These are phyloP conservation scores for Trichoderma sp. DNA, from an alignment of 2,329 filamentous ascomycete species.

Conservation along the genomic window DNA sequence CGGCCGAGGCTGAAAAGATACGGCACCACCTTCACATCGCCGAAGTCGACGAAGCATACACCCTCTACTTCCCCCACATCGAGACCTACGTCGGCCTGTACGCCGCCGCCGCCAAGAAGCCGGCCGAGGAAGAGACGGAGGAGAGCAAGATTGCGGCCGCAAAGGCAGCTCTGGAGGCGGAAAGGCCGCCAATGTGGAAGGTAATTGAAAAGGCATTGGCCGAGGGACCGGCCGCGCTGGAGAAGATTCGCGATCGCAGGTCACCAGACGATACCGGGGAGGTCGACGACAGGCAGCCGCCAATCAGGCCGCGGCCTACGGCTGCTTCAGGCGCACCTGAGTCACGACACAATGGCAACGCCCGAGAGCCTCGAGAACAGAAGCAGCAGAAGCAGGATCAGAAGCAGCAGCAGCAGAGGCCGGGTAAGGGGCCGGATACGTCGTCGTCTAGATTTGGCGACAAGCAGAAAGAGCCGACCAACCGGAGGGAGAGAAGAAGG, in stretches of 20 bases:
- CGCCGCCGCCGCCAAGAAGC: constrained; percentile 44
- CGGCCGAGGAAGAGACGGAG: constrained; percentile 46
- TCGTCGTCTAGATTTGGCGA: constrained; percentile 27
- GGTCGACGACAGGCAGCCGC: constrained; percentile 21
- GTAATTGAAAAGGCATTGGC: constrained; percentile 66
- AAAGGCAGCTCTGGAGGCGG: constrained; percentile 48
- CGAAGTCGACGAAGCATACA: constrained; percentile 76
- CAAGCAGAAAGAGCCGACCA: constrained; percentile 37
- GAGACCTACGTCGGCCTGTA: constrained; percentile 71
- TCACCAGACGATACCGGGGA: constrained; percentile 31
- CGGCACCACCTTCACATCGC: constrained; percentile 64
- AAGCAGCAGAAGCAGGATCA: constrained; percentile 22
- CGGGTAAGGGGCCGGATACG: constrained; percentile 30
- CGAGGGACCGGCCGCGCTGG: constrained; percentile 55
- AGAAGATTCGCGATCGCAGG: constrained; percentile 58
- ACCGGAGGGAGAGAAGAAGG: constrained; percentile 43
- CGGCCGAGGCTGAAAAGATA: constrained; percentile 55
- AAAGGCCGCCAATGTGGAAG: constrained; percentile 66
- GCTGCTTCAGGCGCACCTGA: neutral
- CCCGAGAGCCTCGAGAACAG: constrained; percentile 31
- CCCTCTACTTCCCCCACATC: constrained; percentile 70
- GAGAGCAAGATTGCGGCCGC: constrained; percentile 45
- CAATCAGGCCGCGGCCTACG: constrained; percentile 16
- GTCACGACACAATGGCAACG: neutral
- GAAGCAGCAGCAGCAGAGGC: constrained; percentile 27